Percentiles rank a stretch among this genome's conserved stretches.
phyloP scores from a whole-genome alignment of 768 basidiomycete species.

The Auriscalpium vulgare region DNA sequence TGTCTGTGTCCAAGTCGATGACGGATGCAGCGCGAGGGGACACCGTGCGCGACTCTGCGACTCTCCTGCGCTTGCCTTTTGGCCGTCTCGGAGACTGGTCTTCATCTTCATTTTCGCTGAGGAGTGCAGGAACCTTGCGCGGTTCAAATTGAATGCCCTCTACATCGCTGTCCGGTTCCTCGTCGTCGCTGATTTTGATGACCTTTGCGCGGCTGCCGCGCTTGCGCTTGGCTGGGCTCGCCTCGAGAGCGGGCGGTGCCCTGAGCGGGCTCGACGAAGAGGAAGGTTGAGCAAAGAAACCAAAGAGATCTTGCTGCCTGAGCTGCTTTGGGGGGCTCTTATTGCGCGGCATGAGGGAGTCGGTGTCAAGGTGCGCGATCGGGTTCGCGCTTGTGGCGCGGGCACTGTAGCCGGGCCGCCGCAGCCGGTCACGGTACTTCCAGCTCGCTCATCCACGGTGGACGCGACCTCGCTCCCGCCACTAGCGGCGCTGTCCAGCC shows the following conservation, averaged over 20 bases:
- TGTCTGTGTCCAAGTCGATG: neutral
- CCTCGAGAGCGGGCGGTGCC: neutral
- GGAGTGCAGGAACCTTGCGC: slow-evolving; percentile 11
- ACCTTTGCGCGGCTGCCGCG: neutral
- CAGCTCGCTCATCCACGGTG: too few relatives aligned
- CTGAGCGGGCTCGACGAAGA: neutral
- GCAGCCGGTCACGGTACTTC: too few relatives aligned
- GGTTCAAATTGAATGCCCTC: slow-evolving; percentile 45
- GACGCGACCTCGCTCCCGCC: too few relatives aligned
- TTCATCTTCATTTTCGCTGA: slow-evolving; percentile 17
- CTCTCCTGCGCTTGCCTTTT: slow-evolving; percentile 12
- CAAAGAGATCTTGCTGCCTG: neutral
- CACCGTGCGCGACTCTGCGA: neutral
- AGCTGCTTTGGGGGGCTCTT: neutral
- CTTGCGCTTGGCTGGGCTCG: neutral
- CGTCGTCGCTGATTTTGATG: neutral
- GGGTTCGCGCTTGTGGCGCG: too few relatives aligned
- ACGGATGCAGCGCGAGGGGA: neutral
- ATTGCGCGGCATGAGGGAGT: neutral
- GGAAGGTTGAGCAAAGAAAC: neutral
- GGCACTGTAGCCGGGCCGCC: too few relatives aligned
- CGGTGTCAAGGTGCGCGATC: too few relatives aligned
- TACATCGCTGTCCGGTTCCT: slow-evolving; percentile 35
- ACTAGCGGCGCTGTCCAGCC: too few relatives aligned
- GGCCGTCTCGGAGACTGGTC: slow-evolving; percentile 18